Percentiles rank a stretch among this genome's conserved stretches.
phyloP scores from a whole-genome alignment of 257 asterid genomes.

The Rauvolfia tetraphylla region DNA sequence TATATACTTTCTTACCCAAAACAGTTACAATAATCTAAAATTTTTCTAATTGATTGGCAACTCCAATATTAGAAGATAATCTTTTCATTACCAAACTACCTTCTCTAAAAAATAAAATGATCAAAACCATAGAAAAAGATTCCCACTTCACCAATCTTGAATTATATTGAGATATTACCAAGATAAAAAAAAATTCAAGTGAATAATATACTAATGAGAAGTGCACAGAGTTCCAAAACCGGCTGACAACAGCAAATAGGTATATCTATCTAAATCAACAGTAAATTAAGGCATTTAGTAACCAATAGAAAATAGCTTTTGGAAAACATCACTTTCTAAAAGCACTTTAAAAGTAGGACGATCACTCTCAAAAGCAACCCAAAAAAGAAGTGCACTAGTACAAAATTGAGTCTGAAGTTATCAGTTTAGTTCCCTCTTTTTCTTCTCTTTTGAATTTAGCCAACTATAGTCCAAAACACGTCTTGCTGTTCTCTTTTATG shows the following conservation, averaged over 20 bases:
- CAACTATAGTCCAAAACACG: slow-evolving; percentile 14
- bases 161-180: background rate
- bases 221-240: slow-evolving; percentile 8
- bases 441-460: slow-evolving; percentile 7
- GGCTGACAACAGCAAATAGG: slow-evolving; percentile 6
- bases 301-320: slow-evolving; percentile 2
- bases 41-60: background rate
- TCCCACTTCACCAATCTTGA: slow-evolving; percentile 4
- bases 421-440: slow-evolving; percentile 17
- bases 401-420: slow-evolving; percentile 1
- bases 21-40: slow-evolving; percentile 20
- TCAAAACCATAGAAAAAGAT: background rate
- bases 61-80: background rate
- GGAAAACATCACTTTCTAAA: slow-evolving; percentile 17
- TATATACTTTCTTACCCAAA: slow-evolving; percentile 18
- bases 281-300: background rate
- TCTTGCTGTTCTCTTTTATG: slow-evolving; percentile 15
- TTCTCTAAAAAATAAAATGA: background rate
- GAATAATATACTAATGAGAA: slow-evolving; percentile 1
- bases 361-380: slow-evolving; percentile 35
- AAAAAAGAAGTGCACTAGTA: slow-evolving; percentile 21
- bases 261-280: background rate
- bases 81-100: slow-evolving; percentile 11
- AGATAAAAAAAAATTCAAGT: background rate
- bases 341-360: slow-evolving; percentile 9